phyloP scores from a whole-genome alignment of 306 rosid genomes.

The Ormosia emarginata region DNA sequence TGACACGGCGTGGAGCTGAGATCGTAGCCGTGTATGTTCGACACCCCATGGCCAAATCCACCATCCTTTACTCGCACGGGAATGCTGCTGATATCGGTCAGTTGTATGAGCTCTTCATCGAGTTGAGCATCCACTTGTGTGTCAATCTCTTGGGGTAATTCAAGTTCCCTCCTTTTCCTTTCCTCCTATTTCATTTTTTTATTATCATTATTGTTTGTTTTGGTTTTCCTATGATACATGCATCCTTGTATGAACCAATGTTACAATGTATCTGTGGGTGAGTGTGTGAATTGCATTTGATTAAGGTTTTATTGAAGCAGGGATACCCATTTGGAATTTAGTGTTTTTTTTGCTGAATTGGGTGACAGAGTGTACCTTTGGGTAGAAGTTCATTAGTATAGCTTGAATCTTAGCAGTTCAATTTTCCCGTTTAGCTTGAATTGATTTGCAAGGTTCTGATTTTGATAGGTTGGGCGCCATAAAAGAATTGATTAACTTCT shows the following conservation, averaged over 20 bases:
- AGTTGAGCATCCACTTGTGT: slow-evolving; percentile 57
- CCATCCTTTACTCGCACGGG: slow-evolving; percentile 75
- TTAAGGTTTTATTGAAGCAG: not conserved
- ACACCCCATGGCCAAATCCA: slow-evolving; percentile 69
- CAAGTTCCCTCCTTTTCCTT: not conserved
- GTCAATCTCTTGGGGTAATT: slow-evolving; percentile 70
- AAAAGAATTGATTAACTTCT: not conserved
- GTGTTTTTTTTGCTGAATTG: not conserved
- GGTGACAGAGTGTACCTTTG: not conserved
- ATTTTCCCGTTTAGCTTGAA: not conserved
- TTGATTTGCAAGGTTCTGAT: not conserved
- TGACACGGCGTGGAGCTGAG: slow-evolving; percentile 63
- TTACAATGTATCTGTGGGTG: not conserved
- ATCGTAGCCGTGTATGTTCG: slow-evolving; percentile 62
- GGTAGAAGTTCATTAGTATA: not conserved
- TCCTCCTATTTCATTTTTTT: not conserved
- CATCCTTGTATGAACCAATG: not conserved
- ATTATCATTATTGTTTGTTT: not conserved
- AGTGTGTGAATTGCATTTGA: not conserved
- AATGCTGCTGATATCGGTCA: slow-evolving; percentile 81
- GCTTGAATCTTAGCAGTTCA: not conserved
- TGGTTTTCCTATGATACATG: not conserved
- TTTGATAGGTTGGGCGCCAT: slow-evolving; percentile 3
- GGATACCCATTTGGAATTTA: not conserved
- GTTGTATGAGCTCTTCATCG: slow-evolving; percentile 71